These are phyloP conservation scores for Protostelium mycophagum DNA, from an alignment of 78 protist species.

Conservation along the genomic window DNA sequence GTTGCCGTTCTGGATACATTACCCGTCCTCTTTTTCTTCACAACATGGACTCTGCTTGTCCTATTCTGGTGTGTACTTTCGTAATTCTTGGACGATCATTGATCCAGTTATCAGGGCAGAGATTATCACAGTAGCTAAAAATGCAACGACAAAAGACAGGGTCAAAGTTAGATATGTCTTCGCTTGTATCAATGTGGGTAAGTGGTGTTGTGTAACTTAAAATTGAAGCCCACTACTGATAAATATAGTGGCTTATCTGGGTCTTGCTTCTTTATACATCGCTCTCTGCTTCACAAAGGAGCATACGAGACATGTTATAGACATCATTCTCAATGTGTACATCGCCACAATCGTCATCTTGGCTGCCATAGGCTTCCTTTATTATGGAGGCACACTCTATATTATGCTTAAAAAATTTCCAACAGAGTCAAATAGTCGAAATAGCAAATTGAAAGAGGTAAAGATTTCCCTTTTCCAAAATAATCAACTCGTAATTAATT, in stretches of 20 bases:
- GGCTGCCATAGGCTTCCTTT: not conserved
- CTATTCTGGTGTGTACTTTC: not conserved
- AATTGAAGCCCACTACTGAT: not conserved
- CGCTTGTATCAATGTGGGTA: not conserved
- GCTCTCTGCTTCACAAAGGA: not conserved
- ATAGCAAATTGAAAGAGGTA: not conserved
- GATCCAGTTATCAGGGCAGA: not conserved
- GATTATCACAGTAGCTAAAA: not conserved
- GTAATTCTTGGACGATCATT: not conserved
- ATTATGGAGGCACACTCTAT: not conserved
- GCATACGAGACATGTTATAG: not conserved
- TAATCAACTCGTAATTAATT: too few species aligned
- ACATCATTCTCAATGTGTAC: not conserved
- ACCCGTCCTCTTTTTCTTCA: not conserved
- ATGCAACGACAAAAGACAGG: not conserved
- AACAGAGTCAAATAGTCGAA: not conserved
- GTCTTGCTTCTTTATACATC: not conserved
- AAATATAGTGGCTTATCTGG: not conserved
- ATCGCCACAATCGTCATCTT: not conserved
- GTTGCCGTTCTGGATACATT: not conserved
- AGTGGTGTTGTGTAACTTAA: not conserved
- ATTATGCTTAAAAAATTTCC: not conserved
- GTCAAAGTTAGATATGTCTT: not conserved
- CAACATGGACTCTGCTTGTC: not conserved
- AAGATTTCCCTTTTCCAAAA: too few species aligned